Percentiles rank a stretch among this genome's conserved stretches.
These are phyloP conservation scores for Naematelia aurantialba DNA, from an alignment of 768 basidiomycete genomes.

Conservation along the genomic window DNA sequence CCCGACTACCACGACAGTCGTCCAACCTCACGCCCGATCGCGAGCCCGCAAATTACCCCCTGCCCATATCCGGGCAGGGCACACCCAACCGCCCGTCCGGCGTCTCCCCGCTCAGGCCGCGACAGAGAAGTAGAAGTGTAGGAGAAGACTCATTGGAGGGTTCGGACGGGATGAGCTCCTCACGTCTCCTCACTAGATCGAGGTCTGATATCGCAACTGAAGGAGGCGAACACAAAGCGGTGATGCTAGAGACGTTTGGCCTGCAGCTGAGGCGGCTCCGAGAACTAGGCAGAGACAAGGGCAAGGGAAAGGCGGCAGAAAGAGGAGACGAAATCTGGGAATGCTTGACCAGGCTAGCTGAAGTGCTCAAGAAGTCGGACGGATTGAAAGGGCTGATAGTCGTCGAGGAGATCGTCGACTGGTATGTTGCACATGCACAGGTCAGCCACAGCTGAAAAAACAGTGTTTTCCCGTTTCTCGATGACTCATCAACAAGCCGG, in stretches of 20 bases:
- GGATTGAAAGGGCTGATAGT: slow-evolving; percentile 74
- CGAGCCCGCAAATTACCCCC: slow-evolving; percentile 1
- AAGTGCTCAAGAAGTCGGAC: slow-evolving; percentile 58
- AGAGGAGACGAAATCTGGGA: slow-evolving; percentile 30
- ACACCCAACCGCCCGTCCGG: slow-evolving; percentile 3
- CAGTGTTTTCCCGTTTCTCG: slow-evolving; percentile 73
- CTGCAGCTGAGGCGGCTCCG: slow-evolving; percentile 18
- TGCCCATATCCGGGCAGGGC: neutral
- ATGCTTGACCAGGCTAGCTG: slow-evolving; percentile 29
- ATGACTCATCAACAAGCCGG: slow-evolving; percentile 68
- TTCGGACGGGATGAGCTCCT: neutral
- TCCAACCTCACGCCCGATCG: slow-evolving; percentile 36
- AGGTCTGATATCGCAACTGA: neutral
- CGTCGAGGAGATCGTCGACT: slow-evolving; percentile 65
- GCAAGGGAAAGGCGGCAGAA: slow-evolving; percentile 29
- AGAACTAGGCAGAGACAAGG: slow-evolving; percentile 17
- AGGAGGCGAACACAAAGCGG: slow-evolving; percentile 21
- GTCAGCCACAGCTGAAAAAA: slow-evolving; percentile 6
- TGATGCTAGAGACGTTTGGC: slow-evolving; percentile 15
- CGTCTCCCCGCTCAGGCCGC: neutral
- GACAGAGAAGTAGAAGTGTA: slow-evolving; percentile 9
- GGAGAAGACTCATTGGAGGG: slow-evolving; percentile 10
- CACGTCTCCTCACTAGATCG: neutral
- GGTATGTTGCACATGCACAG: slow-evolving; percentile 56
- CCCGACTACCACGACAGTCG: slow-evolving; percentile 17